Base-by-base conservation (phyloP, 2,329 filamentous ascomycete genomes). In the Monilinia fructigena region DNA sequence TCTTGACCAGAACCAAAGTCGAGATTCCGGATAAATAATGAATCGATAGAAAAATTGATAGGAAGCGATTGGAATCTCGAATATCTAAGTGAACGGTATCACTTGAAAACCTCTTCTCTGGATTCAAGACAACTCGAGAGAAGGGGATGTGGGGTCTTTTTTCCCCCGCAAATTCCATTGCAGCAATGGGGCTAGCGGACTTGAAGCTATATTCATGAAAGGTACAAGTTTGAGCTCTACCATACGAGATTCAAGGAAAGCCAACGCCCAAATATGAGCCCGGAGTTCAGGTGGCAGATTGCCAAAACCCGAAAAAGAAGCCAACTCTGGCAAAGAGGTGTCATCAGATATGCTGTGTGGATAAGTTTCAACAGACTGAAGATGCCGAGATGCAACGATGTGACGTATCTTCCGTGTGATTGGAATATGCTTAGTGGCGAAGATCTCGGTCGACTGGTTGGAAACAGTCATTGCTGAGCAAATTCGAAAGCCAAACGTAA, bases 241-340 rank as follows among this genome's bases (percentile, higher is more conserved):
- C 31, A 38, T 12, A 50, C 26, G 45, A 38, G 58, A 28, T 42
- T 50, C 58, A 10, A 50, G n/a, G n/a, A 60, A 31, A 38, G 45
- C 58, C 48, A 60, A 26, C 28, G 45, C 31, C 58, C 58, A 60
- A 16, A 60, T 28, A 10, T 50, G 28, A 50, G 58, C 42, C 20
- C 58, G 42, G n/a, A 60, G 12, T 60, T 60, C 58, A 38, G 31
- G 31, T 26, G 58, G 58, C 48, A 60, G 28, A 60, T 50, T 60
- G 45, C 58, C 28, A 26, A 60, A 60, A 50, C 38, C 28, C n/a
- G 58, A 5, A 23, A 60, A 60, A 23, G 28, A 38, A 16, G 45
- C 48, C 45, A 60, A 60, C 3, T 60, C 48, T 50, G 28, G n/a
- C 31, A 20, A 20, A 38, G 28, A 38, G 10, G 8, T 20, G 35